Evolutionary conservation across 768 basidiomycete genomes (phyloP), one percentile per base, ranked within the genome.

Genomic region (Tulasnella sp.): DNA sequence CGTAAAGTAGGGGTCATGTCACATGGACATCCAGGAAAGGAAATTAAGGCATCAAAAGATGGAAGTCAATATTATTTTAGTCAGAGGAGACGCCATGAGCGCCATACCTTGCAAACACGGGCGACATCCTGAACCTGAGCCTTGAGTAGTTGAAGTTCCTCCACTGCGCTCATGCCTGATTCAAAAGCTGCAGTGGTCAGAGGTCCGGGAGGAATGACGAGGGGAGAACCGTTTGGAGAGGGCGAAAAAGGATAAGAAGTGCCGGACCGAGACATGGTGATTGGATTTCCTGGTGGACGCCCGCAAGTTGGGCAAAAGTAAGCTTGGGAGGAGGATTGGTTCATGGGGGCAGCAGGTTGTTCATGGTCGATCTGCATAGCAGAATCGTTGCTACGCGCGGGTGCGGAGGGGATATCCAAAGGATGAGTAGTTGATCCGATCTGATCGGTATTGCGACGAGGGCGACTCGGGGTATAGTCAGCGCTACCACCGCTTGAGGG

Each of bases 81-180:
- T 40, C 27, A 16, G 39, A 40, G 27, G 60, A 13, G 28, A 28
- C 37, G 39, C 28, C 10, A 41, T 53, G 42, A 43, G 39, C 31
- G 43, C 24, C 32, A 48, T 39, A 66, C 66, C 60, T 82, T 81
- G 63, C 83, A 86, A 29, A 86, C 83, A 27, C 83, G 69, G 16
- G 82, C 82, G 40, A 85, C 81, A 58, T 86, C 72, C 67, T 86
- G 81, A 0, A 89, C 84, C 66, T 89, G 87, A 19, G 83, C 82
- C 64, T 85, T 85, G 53, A 90, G 73, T 31, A 87, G 64, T 57
- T 74, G 75, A 29, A 89, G 72, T 66, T 90, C 85, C 63, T 85
- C 78, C 10, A 79, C 75, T n/a, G 77, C 77, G 53, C 74, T 77
- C 71, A 79, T 72, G 43, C 76, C 76, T 56, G 72, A 72, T 63